Percentiles rank a stretch among this genome's conserved stretches.
Evolutionary conservation across 495 filamentous ascomycete genomes (phyloP).

Genomic region (Tuber aestivum): DNA sequence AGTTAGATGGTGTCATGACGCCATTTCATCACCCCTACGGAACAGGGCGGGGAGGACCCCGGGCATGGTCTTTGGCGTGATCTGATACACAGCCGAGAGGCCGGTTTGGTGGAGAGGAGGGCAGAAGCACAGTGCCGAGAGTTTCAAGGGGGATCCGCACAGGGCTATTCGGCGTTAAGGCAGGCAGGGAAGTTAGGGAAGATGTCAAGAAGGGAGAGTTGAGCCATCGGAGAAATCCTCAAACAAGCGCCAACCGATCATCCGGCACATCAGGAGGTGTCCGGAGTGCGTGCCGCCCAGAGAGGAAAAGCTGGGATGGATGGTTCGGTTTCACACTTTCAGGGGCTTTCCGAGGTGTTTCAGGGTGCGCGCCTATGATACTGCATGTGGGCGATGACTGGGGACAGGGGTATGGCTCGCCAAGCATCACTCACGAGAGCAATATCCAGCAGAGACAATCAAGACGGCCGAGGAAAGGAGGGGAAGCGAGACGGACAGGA

Average conservation of each 20-base stretch:
- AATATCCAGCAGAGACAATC: background rate
- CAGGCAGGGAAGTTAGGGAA: background rate
- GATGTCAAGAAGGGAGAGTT: background rate
- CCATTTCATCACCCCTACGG: background rate
- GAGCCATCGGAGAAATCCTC: conserved; percentile 1
- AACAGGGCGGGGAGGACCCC: background rate
- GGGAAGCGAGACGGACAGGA: too few relatives aligned
- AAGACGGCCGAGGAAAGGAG: background rate
- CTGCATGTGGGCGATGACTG: background rate
- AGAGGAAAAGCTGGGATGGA: background rate
- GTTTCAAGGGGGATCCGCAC: conserved; percentile 6
- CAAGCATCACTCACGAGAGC: background rate
- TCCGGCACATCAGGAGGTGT: conserved; percentile 2
- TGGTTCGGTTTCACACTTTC: background rate
- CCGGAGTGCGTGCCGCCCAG: background rate
- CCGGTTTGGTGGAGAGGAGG: background rate
- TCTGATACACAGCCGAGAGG: background rate
- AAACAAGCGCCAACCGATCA: background rate
- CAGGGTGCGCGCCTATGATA: background rate
- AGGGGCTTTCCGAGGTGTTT: background rate
- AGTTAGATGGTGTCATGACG: background rate
- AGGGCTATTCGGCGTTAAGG: conserved; percentile 2
- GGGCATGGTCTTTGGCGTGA: background rate
- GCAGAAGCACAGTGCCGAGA: background rate
- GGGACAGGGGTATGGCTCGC: background rate